Evolutionary conservation across 176 grass and related monocot species (phyloP).

Genomic region (Oryza meridionalis): DNA sequence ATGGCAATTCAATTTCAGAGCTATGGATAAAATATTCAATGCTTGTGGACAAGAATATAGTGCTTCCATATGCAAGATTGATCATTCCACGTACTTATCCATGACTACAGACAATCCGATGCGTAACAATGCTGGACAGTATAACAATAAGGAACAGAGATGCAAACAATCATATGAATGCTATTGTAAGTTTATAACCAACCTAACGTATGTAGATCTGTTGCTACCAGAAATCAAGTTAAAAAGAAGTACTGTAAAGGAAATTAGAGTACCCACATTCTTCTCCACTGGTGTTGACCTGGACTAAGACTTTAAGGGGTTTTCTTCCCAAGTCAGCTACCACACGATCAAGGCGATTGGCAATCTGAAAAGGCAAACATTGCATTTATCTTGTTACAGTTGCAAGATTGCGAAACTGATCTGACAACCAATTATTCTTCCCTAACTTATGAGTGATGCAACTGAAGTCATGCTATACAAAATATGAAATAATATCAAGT

Average conservation of each 20-base stretch:
- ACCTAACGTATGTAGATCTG: not conserved
- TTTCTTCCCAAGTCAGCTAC: slow-evolving; percentile 91
- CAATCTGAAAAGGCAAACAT: slow-evolving; percentile 69
- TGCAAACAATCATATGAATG: not conserved
- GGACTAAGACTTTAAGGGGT: slow-evolving; percentile 88
- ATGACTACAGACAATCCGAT: not conserved
- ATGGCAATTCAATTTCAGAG: slow-evolving; percentile 19
- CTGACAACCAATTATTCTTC: not conserved
- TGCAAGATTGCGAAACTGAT: slow-evolving; percentile 4
- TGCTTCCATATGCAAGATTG: not conserved
- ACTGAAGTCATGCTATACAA: not conserved
- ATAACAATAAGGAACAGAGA: not conserved
- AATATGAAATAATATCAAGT: slow-evolving; percentile 12
- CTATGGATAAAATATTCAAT: slow-evolving; percentile 1
- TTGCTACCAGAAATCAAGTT: slow-evolving; percentile 15
- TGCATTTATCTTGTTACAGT: not conserved
- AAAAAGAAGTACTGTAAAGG: not conserved
- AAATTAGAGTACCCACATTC: slow-evolving; percentile 72
- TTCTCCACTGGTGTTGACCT: slow-evolving; percentile 99
- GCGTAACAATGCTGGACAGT: not conserved
- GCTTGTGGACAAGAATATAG: not conserved
- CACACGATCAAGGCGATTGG: slow-evolving; percentile 81
- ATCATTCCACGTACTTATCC: not conserved
- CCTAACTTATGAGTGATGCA: not conserved
- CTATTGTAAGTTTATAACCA: not conserved